Percentiles rank a stretch among this genome's conserved stretches.
Evolutionary conservation across 73 alveolate genomes (phyloP).

Genomic region (Paramecium biaurelia): DNA sequence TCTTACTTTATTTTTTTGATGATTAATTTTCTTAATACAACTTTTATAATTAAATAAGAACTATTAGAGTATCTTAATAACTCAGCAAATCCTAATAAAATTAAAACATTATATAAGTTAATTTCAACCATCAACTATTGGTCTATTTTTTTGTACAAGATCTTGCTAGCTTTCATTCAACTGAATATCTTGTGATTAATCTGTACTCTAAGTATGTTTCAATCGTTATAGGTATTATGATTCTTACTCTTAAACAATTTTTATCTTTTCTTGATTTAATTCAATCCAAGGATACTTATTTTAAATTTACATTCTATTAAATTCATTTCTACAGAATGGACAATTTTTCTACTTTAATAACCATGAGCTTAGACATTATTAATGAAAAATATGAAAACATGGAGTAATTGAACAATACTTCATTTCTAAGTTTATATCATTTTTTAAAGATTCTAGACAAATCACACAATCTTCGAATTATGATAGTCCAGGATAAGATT

Average conservation of each 20-base stretch:
- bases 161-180: not conserved
- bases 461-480: slow-evolving; percentile 40
- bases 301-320: not conserved
- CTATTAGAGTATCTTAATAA: not conserved
- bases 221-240: not conserved
- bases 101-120: not conserved
- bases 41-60: too few species aligned
- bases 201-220: not conserved
- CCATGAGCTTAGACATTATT: not conserved
- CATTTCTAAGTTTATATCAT: not conserved
- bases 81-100: not conserved
- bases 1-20: not conserved
- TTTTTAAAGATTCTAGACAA: slow-evolving; percentile 11
- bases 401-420: not conserved
- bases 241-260: not conserved
- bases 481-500: not conserved
- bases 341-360: not conserved
- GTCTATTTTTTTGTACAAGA: not conserved
- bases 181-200: not conserved
- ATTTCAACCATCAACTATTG: not conserved
- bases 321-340: slow-evolving; percentile 5
- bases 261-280: not conserved
- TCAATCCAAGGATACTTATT: slow-evolving; percentile 5
- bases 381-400: slow-evolving; percentile 42
- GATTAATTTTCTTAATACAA: too few species aligned